phyloP scores from a whole-genome alignment of 2,329 filamentous ascomycete genomes.

The Periconia macrospinosa region DNA sequence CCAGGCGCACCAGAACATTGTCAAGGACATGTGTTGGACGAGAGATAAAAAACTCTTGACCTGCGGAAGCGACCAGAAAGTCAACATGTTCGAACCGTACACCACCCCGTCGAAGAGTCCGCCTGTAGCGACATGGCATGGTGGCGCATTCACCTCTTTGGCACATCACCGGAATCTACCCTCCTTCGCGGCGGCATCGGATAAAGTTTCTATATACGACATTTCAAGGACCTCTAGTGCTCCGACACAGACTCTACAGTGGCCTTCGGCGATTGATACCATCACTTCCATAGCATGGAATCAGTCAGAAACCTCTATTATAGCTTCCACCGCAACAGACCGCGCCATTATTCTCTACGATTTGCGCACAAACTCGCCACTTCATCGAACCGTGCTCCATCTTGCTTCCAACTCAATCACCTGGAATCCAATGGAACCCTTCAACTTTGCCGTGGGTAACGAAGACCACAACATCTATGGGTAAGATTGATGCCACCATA shows the following conservation, averaged over 20 bases:
- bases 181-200: constrained; percentile 78
- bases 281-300: constrained; percentile 90
- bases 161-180: constrained; percentile 79
- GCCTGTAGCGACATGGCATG: constrained; percentile 84
- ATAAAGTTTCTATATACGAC: constrained; percentile 85
- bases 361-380: constrained; percentile 79
- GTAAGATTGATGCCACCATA: constrained; percentile 10
- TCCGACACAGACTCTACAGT: constrained; percentile 78
- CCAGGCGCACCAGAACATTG: constrained; percentile 88
- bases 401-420: constrained; percentile 91
- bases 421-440: constrained; percentile 97
- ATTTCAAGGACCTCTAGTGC: constrained; percentile 75
- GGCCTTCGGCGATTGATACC: constrained; percentile 84
- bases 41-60: constrained; percentile 81
- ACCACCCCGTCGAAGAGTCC: constrained; percentile 67
- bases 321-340: constrained; percentile 84
- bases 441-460: constrained; percentile 90
- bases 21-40: constrained; percentile 91
- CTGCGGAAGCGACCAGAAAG: constrained; percentile 80
- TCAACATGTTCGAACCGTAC: constrained; percentile 93
- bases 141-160: constrained; percentile 80
- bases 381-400: constrained; percentile 78
- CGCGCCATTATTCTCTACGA: constrained; percentile 90
- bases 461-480: constrained; percentile 88
- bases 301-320: constrained; percentile 86